A percentile compares a stretch with the other conserved stretches of the same genome.
Conservation (phyloP, 164 flowering plant genomes). For the Santalum album region DNA sequence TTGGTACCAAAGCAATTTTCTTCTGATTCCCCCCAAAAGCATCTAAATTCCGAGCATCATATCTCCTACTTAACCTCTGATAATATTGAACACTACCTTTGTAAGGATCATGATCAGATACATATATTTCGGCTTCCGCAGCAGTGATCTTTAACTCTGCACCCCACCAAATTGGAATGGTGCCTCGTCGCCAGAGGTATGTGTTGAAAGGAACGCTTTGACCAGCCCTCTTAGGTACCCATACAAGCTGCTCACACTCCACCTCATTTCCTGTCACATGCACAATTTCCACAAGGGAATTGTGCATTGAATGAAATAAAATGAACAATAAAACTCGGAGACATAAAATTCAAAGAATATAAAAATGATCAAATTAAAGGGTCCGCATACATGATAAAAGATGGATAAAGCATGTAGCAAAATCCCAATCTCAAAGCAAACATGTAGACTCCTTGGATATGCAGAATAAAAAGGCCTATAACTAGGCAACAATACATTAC, state of each 20-base stretch:
- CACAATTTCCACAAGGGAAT: slow-evolving; percentile 5
- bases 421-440: too few species aligned
- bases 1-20: slow-evolving; percentile 65
- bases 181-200: slow-evolving; percentile 93
- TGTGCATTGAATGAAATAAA: too few species aligned
- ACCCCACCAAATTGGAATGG: slow-evolving; percentile 99
- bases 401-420: too few species aligned
- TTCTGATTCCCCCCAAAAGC: slow-evolving; percentile 40
- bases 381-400: too few species aligned
- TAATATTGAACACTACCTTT: slow-evolving; percentile 83
- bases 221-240: slow-evolving; percentile 69
- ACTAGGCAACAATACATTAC: too few species aligned
- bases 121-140: slow-evolving; percentile 98
- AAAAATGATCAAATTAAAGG: too few species aligned
- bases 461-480: too few species aligned
- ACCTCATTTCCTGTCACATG: slow-evolving; percentile 85
- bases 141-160: slow-evolving; percentile 93
- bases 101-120: slow-evolving; percentile 75
- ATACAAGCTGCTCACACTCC: slow-evolving; percentile 96
- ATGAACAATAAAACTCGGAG: too few species aligned
- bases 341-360: too few species aligned
- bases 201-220: slow-evolving; percentile 85
- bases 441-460: too few species aligned
- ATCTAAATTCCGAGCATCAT: slow-evolving; percentile 57
- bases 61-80: slow-evolving; percentile 74